Evolutionary conservation across 331 rosid genomes (phyloP), one percentile per base, ranked within the genome.

Genomic region (Acacia concinna): DNA sequence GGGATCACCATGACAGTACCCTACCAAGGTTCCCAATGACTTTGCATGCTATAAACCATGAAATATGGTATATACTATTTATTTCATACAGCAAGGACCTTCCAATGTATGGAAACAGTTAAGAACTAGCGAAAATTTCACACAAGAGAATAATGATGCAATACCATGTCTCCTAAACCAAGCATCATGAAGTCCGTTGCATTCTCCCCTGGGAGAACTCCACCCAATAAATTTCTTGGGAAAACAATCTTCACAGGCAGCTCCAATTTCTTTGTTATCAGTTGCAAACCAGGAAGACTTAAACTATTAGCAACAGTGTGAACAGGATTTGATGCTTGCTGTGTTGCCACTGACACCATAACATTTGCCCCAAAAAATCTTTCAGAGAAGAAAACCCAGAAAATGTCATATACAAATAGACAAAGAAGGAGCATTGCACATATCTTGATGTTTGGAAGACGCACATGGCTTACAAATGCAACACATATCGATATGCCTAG

Each of bases 381-480:
- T 87, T 96, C 97, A 74, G 98, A 96, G 89, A 89, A 96, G 92
- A 96, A 96, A 75, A 96, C 97, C 99, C 98, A 96, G 86, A 93
- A 96, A 68, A 96, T 96, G 86, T 96, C 99, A 71, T 93, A 96
- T 35, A 93, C 89, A 10, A 96, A 96, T 49, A 96, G 84, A 83
- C 97, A 96, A 69, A 90, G 79, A 44, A 96, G 98, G 64, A 96
- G 98, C 89, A 89, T 93, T 18, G 99, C 98, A 85, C 99, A 96
- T 46, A 96, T 82, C 84, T 93, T 96, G 84, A 96, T 90, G 83
- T 93, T 96, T 25, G 98, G 97, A 75, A 96, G 97, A 72, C 98
- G 98, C 62, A 96, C 99, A 71, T 96, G 99, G 88, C 99, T 96
- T 85, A 96, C 99, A 77, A 96, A 96, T 44, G 99, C 98, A 60